Evolutionary conservation across 495 filamentous ascomycete genomes (phyloP).

Genomic region (Cercophora newfieldiana): DNA sequence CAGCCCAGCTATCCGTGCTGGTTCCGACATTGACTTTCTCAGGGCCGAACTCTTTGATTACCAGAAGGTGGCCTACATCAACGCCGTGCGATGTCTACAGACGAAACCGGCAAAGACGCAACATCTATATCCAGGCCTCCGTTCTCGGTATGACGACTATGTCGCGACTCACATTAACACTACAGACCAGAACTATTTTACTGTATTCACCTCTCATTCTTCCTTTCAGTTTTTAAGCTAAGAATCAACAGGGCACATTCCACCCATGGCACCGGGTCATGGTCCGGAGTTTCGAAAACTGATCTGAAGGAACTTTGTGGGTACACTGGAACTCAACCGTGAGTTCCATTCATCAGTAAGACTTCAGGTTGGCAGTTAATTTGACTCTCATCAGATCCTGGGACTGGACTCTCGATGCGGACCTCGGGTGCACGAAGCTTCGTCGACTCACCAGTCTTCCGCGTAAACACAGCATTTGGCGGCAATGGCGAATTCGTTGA

Average conservation of each 20-base stretch:
- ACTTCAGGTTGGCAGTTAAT: not conserved
- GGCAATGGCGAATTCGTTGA: slow-evolving; percentile 30
- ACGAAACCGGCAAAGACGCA: slow-evolving; percentile 33
- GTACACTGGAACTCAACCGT: slow-evolving; percentile 50
- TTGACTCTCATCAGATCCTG: not conserved
- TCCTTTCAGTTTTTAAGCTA: not conserved
- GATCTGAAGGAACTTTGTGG: slow-evolving; percentile 65
- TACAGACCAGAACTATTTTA: slow-evolving; percentile 42
- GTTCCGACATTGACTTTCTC: not conserved
- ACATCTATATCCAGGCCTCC: slow-evolving; percentile 39
- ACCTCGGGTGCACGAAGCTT: slow-evolving; percentile 1
- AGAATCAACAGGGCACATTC: slow-evolving; percentile 51
- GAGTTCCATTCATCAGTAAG: not conserved
- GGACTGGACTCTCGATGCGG: slow-evolving; percentile 34
- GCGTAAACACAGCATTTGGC: slow-evolving; percentile 33
- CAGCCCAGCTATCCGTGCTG: not conserved
- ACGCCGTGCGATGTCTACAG: slow-evolving; percentile 47
- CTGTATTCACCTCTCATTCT: not conserved
- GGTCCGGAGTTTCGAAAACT: slow-evolving; percentile 60
- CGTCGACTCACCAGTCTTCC: slow-evolving; percentile 17
- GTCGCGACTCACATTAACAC: slow-evolving; percentile 44
- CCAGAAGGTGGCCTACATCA: slow-evolving; percentile 36
- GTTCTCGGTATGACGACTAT: slow-evolving; percentile 53
- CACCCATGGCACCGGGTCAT: slow-evolving; percentile 68
- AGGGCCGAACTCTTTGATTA: not conserved